phyloP scores from a whole-genome alignment of 1,284 basidiomycete species.

The Leccinum insolens region DNA sequence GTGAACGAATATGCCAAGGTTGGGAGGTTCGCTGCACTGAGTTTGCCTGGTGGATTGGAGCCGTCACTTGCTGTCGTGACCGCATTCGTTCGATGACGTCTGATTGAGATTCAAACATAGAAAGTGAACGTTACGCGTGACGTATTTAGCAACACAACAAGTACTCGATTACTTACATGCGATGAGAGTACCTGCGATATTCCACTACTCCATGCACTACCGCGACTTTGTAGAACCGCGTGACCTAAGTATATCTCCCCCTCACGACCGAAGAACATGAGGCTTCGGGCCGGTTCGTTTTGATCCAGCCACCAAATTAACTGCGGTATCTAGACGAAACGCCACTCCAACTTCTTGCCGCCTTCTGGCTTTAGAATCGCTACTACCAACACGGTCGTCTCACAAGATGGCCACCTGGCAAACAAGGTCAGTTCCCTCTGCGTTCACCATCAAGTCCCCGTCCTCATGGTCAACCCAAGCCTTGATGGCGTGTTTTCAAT shows the following conservation, averaged over 20 bases:
- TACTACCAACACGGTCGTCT: too few relatives aligned
- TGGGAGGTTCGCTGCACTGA: conserved; percentile 33
- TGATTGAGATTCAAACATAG: too few relatives aligned
- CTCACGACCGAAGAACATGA: background rate
- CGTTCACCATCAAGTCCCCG: background rate
- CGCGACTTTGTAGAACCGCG: too few relatives aligned
- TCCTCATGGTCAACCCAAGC: background rate
- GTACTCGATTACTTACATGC: too few relatives aligned
- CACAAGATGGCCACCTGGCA: background rate
- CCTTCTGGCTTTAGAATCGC: background rate
- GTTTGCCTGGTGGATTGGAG: conserved; percentile 17
- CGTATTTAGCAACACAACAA: too few relatives aligned
- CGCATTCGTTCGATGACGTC: background rate
- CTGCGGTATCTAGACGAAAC: too few relatives aligned
- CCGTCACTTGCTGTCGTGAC: conserved; percentile 9
- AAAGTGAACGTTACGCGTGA: too few relatives aligned
- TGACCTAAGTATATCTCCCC: too few relatives aligned
- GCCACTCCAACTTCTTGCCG: background rate
- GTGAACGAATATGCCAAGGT: conserved; percentile 51
- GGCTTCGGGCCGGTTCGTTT: background rate
- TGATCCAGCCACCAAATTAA: too few relatives aligned
- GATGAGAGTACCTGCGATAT: too few relatives aligned
- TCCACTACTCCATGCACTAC: too few relatives aligned
- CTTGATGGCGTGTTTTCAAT: conserved; percentile 6
- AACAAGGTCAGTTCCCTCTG: conserved; percentile 9